phyloP scores from a whole-genome alignment of 1,284 basidiomycete genomes.

The Coniferiporia weirii region DNA sequence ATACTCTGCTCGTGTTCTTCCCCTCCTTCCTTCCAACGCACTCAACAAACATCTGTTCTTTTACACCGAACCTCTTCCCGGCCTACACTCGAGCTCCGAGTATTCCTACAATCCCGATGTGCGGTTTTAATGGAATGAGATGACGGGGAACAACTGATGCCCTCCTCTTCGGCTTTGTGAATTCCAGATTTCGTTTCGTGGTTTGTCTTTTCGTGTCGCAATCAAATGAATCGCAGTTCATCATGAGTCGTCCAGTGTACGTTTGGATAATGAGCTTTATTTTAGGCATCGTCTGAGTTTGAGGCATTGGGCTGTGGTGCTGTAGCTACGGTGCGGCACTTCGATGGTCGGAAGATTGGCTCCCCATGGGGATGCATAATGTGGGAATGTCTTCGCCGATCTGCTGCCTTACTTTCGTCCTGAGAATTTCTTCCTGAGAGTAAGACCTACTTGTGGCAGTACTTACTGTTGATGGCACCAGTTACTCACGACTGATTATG shows the following conservation, averaged over 20 bases:
- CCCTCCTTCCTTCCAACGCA: slow-evolving; percentile 1
- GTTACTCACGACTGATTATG: too few relatives aligned
- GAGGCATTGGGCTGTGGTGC: too few relatives aligned
- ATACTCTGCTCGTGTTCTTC: slow-evolving; percentile 10
- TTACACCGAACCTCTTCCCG: neutral
- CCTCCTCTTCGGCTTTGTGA: slow-evolving; percentile 3
- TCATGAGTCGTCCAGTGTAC: neutral
- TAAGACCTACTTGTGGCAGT: too few relatives aligned
- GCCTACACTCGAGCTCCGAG: slow-evolving; percentile 1
- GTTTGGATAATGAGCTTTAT: neutral
- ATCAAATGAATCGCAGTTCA: slow-evolving; percentile 2
- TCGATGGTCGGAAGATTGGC: too few relatives aligned
- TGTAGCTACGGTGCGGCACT: too few relatives aligned
- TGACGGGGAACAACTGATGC: neutral
- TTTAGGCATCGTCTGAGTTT: neutral
- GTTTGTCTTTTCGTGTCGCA: slow-evolving; percentile 1
- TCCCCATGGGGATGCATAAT: too few relatives aligned
- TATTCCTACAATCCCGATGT: slow-evolving; percentile 1
- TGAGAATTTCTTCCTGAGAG: too few relatives aligned
- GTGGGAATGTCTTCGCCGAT: too few relatives aligned
- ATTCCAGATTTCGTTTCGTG: slow-evolving; percentile 5
- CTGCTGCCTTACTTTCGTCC: too few relatives aligned
- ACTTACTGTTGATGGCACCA: too few relatives aligned
- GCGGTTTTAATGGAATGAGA: slow-evolving; percentile 15
- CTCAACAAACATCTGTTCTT: neutral